Evolutionary conservation across 1,284 basidiomycete species (phyloP), one percentile per base, ranked within the genome.

Genomic region (Somion occarium): DNA sequence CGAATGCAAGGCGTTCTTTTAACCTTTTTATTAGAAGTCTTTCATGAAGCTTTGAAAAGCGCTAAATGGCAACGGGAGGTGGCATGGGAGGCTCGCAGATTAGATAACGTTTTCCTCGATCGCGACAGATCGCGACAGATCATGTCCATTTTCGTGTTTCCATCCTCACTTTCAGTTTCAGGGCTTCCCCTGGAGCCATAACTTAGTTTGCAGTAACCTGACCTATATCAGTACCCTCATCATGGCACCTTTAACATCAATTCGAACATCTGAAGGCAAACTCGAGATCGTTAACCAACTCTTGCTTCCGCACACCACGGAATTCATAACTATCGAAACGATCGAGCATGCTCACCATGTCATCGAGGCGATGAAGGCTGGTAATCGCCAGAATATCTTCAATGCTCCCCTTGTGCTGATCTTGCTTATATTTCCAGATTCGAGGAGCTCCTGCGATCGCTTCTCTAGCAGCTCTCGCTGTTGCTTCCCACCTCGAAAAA

Each of bases 401-500:
- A n/a, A n/a, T n/a, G n/a, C n/a, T n/a, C n/a, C n/a, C n/a, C n/a
- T n/a, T n/a, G n/a, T n/a, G n/a, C n/a, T n/a, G n/a, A 37, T 26
- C 38, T 49, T 9, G 18, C 18, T 56, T n/a, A n/a, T n/a, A n/a
- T n/a, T n/a, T n/a, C n/a, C n/a, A 91, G 84, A 93, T 93, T 59
- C 82, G 93, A 47, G 93, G 93, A 5, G 93, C 93, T 7, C 93
- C 93, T 0, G 93, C 93, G n/a, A 95, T 97, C 49, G 93, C 88
- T 0, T 92, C 92, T 1, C 80, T 96, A 12, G 93, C 93, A 3
- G 82, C 92, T 0, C 79, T 97, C 5, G 79, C 88, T 0, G 71
- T 97, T 48, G 81, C 88, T 1, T 78, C 80, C 7, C 72, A 88
- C 58, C 72, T 89, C 41, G 69, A 74, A 0, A 65, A 68, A 7